phyloP scores from a whole-genome alignment of 495 filamentous ascomycete species.

The Penicillium macrosclerotiorum region DNA sequence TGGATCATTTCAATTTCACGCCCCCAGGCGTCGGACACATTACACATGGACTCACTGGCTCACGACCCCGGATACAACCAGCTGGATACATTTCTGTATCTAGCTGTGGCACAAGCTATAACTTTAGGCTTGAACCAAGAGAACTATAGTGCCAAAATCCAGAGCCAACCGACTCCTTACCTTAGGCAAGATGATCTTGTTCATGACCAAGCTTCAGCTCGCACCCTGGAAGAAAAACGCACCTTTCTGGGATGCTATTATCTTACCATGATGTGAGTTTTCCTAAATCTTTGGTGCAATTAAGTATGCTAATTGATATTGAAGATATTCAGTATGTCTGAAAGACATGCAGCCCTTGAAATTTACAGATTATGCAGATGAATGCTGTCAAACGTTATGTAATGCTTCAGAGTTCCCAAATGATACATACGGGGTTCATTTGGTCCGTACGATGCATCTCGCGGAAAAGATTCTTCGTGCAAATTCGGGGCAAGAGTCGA shows the following conservation, averaged over 20 bases:
- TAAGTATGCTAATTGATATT: background rate
- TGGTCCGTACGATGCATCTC: constrained; percentile 23
- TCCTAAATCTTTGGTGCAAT: too few relatives aligned
- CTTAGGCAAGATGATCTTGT: constrained; percentile 12
- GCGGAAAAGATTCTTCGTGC: constrained; percentile 16
- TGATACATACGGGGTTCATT: constrained; percentile 25
- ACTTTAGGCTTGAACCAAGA: constrained; percentile 27
- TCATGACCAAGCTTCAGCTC: constrained; percentile 8
- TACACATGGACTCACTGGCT: too few relatives aligned
- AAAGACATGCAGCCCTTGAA: constrained; percentile 28
- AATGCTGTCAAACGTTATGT: constrained; percentile 20
- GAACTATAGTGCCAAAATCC: constrained; percentile 12
- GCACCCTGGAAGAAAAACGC: constrained; percentile 28
- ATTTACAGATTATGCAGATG: constrained; percentile 29
- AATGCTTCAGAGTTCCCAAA: constrained; percentile 13
- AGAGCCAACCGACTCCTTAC: constrained; percentile 23
- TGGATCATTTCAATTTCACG: constrained; percentile 30
- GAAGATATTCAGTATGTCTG: constrained; percentile 29
- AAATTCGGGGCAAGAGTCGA: constrained; percentile 6
- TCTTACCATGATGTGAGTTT: constrained; percentile 27
- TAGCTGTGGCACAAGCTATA: constrained; percentile 25
- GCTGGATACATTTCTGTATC: constrained; percentile 24
- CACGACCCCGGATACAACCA: constrained; percentile 3
- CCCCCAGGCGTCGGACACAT: background rate
- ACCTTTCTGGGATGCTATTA: constrained; percentile 38